Evolutionary conservation across 1,284 basidiomycete genomes (phyloP).

Genomic region (Sanghuangporus weigelae): DNA sequence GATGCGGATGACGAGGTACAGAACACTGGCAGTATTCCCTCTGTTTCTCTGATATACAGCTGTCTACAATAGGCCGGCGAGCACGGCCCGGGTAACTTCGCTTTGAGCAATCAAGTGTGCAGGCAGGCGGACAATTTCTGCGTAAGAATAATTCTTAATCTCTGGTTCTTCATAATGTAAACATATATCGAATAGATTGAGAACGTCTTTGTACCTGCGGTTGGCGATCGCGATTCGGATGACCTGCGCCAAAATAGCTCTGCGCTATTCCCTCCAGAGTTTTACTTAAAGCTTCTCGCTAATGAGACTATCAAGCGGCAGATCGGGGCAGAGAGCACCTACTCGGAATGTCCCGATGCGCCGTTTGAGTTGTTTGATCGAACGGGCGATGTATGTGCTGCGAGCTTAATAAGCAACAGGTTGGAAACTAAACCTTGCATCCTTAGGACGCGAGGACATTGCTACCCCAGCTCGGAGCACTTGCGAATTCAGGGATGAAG

Average conservation of each 20-base stretch:
- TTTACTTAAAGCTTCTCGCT: constrained; percentile 44
- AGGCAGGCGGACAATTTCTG: constrained; percentile 48
- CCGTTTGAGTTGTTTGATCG: constrained; percentile 35
- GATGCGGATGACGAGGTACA: constrained; percentile 7
- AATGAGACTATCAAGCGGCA: constrained; percentile 29
- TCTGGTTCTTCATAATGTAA: neutral
- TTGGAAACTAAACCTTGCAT: constrained; percentile 20
- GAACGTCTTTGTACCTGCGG: constrained; percentile 44
- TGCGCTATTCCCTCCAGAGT: constrained; percentile 51
- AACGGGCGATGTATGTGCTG: constrained; percentile 32
- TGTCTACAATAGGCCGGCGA: neutral
- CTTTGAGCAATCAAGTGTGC: constrained; percentile 45
- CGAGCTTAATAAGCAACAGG: constrained; percentile 32
- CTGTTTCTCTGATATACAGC: no score
- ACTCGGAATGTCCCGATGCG: constrained; percentile 41
- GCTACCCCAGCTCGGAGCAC: constrained; percentile 44
- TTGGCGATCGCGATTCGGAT: constrained; percentile 46
- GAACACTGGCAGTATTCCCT: no score
- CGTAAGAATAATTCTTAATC: constrained; percentile 30
- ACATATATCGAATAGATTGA: constrained; percentile 31
- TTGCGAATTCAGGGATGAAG: constrained; percentile 51
- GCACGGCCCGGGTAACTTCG: constrained; percentile 30
- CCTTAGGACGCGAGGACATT: constrained; percentile 47
- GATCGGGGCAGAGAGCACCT: constrained; percentile 49
- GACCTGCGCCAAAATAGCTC: constrained; percentile 55